phyloP scores from a whole-genome alignment of 768 basidiomycete genomes.

The Psilocybe azurescens region DNA sequence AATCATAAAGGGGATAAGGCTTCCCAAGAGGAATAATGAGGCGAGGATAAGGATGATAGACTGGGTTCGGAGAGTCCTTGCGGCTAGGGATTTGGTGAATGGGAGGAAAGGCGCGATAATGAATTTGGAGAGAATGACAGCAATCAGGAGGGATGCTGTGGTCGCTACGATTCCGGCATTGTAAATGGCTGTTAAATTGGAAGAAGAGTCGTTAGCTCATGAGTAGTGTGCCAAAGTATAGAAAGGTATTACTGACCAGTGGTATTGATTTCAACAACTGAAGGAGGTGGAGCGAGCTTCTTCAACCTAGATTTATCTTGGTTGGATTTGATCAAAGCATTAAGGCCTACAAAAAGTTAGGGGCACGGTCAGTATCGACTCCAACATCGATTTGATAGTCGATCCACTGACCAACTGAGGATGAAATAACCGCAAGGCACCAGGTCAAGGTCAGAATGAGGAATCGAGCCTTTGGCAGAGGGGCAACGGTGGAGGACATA shows the following conservation, averaged over 20 bases:
- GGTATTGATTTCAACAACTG: conserved; percentile 42
- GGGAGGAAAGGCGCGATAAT: conserved; percentile 19
- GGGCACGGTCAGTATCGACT: not conserved
- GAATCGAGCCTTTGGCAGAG: not conserved
- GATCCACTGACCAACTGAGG: conserved; percentile 4
- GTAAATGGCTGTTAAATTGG: conserved; percentile 39
- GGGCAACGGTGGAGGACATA: conserved; percentile 1
- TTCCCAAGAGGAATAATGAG: conserved; percentile 42
- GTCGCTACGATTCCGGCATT: conserved; percentile 39
- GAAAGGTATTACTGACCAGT: conserved; percentile 30
- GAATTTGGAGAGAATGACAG: conserved; percentile 26
- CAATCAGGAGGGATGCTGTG: conserved; percentile 21
- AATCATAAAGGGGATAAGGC: conserved; percentile 51
- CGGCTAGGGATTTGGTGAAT: conserved; percentile 17
- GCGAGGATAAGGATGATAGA: conserved; percentile 16
- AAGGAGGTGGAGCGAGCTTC: conserved; percentile 36
- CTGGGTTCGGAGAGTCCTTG: conserved; percentile 22
- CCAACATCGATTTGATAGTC: not conserved
- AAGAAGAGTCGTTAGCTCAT: not conserved
- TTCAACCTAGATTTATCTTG: conserved; percentile 37
- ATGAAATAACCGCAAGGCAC: conserved; percentile 4
- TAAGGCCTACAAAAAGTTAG: conserved; percentile 36
- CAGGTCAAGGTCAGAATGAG: not conserved
- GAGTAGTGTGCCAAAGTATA: not conserved
- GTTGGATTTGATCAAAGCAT: conserved; percentile 48